Evolutionary conservation across 805 yeast genomes (phyloP).

Genomic region (Saccharomycopsis sp.): DNA sequence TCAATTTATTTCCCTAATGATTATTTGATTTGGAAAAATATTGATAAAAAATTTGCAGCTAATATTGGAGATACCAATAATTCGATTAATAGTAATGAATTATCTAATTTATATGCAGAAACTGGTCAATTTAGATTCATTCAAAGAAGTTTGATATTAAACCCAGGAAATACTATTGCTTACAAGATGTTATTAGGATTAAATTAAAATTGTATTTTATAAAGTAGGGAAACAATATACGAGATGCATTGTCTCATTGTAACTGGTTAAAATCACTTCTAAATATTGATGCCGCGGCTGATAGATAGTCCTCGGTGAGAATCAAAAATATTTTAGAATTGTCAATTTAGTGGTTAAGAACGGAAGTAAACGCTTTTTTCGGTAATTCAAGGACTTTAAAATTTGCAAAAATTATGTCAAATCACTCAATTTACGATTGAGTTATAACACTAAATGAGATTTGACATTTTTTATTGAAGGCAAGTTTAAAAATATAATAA

Average conservation of each 20-base stretch:
- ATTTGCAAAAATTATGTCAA: too few relatives aligned
- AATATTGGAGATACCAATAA: conserved; percentile 44
- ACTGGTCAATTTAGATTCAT: conserved; percentile 40
- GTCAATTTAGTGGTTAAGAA: too few relatives aligned
- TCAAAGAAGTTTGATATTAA: conserved; percentile 59
- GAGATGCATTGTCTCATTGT: not conserved
- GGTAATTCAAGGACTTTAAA: too few relatives aligned
- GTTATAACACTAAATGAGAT: too few relatives aligned
- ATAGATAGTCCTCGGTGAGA: too few relatives aligned
- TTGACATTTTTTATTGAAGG: too few relatives aligned
- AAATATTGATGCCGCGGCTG: too few relatives aligned
- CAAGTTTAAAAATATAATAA: too few relatives aligned
- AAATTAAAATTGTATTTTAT: not conserved
- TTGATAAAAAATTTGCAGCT: conserved; percentile 46
- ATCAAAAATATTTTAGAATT: too few relatives aligned
- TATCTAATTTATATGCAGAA: conserved; percentile 42
- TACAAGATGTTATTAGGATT: conserved; percentile 2
- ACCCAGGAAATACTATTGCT: conserved; percentile 37
- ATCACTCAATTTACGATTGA: too few relatives aligned
- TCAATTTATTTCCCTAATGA: conserved; percentile 71
- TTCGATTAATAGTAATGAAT: conserved; percentile 37
- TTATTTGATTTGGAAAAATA: conserved; percentile 54
- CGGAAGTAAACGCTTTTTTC: too few relatives aligned
- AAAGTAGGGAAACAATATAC: not conserved
- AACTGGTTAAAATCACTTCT: too few relatives aligned